Evolutionary conservation across 768 basidiomycete genomes (phyloP).

Genomic region (Mycena polygramma): DNA sequence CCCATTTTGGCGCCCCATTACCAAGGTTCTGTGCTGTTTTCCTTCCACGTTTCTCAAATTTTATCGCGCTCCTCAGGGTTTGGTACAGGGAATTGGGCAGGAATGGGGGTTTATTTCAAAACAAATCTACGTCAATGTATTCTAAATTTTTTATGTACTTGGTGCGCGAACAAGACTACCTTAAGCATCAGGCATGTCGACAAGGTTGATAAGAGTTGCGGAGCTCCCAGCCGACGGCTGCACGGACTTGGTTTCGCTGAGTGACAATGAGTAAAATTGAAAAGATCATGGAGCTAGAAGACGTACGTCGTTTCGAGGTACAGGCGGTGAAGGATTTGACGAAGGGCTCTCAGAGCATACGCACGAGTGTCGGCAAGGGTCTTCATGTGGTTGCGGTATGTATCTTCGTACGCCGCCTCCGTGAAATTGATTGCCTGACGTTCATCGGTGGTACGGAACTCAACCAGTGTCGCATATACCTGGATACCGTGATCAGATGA

Average conservation of each 20-base stretch:
- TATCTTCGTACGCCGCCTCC: neutral
- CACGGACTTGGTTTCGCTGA: neutral
- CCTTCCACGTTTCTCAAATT: neutral
- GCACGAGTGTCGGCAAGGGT: neutral
- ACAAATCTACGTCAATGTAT: neutral
- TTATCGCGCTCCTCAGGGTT: neutral
- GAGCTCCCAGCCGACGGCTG: neutral
- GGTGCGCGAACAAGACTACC: neutral
- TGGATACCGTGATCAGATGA: neutral
- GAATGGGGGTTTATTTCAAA: neutral
- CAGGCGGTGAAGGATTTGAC: neutral
- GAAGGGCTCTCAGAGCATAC: neutral
- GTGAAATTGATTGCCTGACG: conserved; percentile 1
- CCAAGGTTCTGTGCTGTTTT: neutral
- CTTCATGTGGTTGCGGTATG: neutral
- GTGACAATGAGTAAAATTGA: conserved; percentile 33
- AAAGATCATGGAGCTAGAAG: conserved; percentile 6
- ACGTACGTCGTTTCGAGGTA: neutral
- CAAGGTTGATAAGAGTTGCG: neutral
- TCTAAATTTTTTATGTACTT: neutral
- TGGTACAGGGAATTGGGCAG: neutral
- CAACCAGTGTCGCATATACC: neutral
- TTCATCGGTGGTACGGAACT: neutral
- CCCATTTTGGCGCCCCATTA: neutral
- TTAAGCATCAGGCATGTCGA: neutral